These are phyloP conservation scores for Polyporus tsugae DNA, from an alignment of 1,284 basidiomycete species.

Conservation along the genomic window DNA sequence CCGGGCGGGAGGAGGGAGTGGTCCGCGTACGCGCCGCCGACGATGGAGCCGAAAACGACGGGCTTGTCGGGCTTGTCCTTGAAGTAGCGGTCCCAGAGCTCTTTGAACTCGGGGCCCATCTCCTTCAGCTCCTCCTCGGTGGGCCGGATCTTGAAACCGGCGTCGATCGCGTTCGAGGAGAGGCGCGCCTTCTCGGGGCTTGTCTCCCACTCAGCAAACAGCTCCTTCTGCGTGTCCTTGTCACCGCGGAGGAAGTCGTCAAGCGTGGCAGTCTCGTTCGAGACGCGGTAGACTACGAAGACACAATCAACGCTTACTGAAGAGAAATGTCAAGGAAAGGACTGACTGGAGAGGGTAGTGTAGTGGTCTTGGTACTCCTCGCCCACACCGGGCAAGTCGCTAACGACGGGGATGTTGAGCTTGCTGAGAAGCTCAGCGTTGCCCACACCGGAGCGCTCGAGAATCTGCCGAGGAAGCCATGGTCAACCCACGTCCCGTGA, in stretches of 20 bases:
- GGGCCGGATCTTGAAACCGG: constrained; percentile 80
- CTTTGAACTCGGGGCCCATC: constrained; percentile 80
- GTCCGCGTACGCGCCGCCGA: constrained; percentile 74
- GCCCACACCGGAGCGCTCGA: constrained; percentile 77
- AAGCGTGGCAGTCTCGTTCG: constrained; percentile 66
- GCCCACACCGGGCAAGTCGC: constrained; percentile 75
- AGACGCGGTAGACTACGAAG: constrained; percentile 66
- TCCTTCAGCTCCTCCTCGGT: constrained; percentile 73
- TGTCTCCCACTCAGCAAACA: constrained; percentile 73
- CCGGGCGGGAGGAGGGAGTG: constrained; percentile 73
- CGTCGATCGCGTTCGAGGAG: constrained; percentile 76
- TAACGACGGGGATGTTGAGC: constrained; percentile 66
- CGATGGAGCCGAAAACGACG: constrained; percentile 76
- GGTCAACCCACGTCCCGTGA: constrained; percentile 24
- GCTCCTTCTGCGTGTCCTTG: constrained; percentile 62
- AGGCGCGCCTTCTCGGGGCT: constrained; percentile 74
- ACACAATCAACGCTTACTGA: constrained; percentile 2
- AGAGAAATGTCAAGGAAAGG: background rate
- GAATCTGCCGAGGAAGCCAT: constrained; percentile 50
- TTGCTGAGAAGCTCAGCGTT: constrained; percentile 60
- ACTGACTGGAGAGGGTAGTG: constrained; percentile 68
- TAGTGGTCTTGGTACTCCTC: constrained; percentile 81
- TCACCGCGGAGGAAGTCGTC: constrained; percentile 78
- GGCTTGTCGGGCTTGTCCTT: constrained; percentile 82
- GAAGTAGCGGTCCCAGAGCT: constrained; percentile 73